phyloP scores from a whole-genome alignment of 495 filamentous ascomycete species.

The Penicillium dipodomyicola region DNA sequence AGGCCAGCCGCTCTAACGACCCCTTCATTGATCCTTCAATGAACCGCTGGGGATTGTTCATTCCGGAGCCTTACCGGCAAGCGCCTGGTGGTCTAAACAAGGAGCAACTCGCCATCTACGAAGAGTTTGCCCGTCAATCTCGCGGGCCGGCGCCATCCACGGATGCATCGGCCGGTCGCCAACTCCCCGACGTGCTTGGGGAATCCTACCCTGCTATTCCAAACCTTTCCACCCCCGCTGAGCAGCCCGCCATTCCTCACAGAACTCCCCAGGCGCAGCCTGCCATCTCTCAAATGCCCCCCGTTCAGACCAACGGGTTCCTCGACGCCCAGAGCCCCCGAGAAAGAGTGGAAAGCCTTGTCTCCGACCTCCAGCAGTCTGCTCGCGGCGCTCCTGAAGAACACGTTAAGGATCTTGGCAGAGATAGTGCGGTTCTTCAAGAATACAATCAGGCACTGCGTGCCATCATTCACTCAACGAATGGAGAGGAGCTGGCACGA shows the following conservation, averaged over 20 bases:
- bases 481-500: conserved; percentile 64
- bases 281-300: conserved; percentile 36
- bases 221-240: conserved; percentile 74
- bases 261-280: conserved; percentile 65
- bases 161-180: conserved; percentile 35
- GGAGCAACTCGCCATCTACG: conserved; percentile 92
- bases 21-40: conserved; percentile 76
- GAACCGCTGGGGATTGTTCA: conserved; percentile 82
- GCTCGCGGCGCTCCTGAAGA: conserved; percentile 65
- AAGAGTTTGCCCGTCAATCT: conserved; percentile 85
- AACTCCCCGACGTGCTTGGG: conserved; percentile 72
- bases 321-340: conserved; percentile 60
- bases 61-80: conserved; percentile 86
- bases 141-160: conserved; percentile 47
- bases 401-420: conserved; percentile 65
- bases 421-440: conserved; percentile 61
- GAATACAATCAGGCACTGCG: conserved; percentile 57
- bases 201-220: conserved; percentile 77
- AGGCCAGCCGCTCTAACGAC: conserved; percentile 67
- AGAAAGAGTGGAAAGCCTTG: conserved; percentile 64
- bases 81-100: conserved; percentile 76
- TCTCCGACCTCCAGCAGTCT: conserved; percentile 67
- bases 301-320: conserved; percentile 58
- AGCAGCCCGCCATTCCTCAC: conserved; percentile 71
- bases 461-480: conserved; percentile 47